Percentiles rank a stretch among this genome's conserved stretches.
Conservation (phyloP, 106 monocot genomes). For the Dendrobium huoshanense region DNA sequence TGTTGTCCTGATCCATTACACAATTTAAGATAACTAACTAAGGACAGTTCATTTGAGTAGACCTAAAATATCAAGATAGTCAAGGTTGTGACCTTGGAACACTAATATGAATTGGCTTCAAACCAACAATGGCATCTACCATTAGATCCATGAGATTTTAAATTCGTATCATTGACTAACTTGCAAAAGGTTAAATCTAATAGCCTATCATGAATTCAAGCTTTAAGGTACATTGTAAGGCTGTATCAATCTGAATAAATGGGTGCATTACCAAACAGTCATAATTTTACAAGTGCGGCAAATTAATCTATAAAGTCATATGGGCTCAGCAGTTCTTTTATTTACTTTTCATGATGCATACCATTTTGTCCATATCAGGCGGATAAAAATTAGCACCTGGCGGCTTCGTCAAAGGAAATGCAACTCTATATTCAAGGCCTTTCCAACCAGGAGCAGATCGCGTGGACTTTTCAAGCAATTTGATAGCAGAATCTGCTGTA, state of each 20-base stretch:
- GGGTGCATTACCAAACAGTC: neutral
- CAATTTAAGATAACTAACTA: no score
- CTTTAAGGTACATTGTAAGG: neutral
- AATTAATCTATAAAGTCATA: neutral
- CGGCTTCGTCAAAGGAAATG: constrained; percentile 74
- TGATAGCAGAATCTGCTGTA: constrained; percentile 89
- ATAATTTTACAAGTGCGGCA: neutral
- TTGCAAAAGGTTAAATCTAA: neutral
- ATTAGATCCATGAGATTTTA: neutral
- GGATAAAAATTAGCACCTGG: constrained; percentile 96
- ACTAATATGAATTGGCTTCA: no score
- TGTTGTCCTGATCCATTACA: no score
- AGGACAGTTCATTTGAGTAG: no score
- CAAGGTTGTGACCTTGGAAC: no score
- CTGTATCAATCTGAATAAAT: neutral
- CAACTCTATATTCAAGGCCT: constrained; percentile 71
- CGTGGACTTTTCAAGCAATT: constrained; percentile 33
- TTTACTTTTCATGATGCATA: constrained; percentile 11
- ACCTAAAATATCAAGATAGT: no score
- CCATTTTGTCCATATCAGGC: constrained; percentile 95
- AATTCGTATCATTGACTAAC: neutral
- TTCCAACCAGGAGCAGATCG: constrained; percentile 71
- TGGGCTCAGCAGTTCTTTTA: neutral
- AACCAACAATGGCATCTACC: neutral
- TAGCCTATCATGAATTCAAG: neutral